phyloP scores from a whole-genome alignment of 1,139 yeast species.

The Candida tropicalis region DNA sequence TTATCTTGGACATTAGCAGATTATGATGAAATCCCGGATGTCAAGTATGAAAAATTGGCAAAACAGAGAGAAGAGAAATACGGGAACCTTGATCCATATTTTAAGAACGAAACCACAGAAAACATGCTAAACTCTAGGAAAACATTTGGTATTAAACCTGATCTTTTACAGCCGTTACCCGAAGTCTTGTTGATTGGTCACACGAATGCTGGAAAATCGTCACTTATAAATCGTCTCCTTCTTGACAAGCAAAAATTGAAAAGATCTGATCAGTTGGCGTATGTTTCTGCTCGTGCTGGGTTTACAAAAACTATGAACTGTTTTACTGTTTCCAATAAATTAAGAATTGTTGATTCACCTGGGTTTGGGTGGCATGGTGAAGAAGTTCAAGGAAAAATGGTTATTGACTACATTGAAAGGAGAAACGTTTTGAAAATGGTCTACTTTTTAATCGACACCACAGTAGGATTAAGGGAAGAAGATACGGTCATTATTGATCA shows the following conservation, averaged over 20 bases:
- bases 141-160: constrained; percentile 36
- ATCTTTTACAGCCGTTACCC: constrained; percentile 19
- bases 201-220: constrained; percentile 85
- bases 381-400: constrained; percentile 67
- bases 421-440: constrained; percentile 58
- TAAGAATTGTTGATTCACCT: constrained; percentile 78
- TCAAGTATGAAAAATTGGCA: constrained; percentile 37
- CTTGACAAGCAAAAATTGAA: constrained; percentile 27
- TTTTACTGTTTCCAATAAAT: constrained; percentile 62
- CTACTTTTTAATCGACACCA: constrained; percentile 62
- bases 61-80: constrained; percentile 21
- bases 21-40: constrained; percentile 61
- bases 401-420: constrained; percentile 58
- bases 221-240: constrained; percentile 62
- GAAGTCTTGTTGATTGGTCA: constrained; percentile 68
- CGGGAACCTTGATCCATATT: constrained; percentile 22
- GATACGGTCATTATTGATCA: constrained; percentile 58
- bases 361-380: constrained; percentile 78
- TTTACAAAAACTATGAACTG: constrained; percentile 78
- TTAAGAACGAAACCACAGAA: constrained; percentile 23
- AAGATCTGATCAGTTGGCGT: constrained; percentile 46
- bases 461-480: constrained; percentile 55
- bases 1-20: constrained; percentile 64
- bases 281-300: constrained; percentile 65
- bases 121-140: constrained; percentile 21